These are phyloP conservation scores for Jatropha podagrica DNA, from an alignment of 441 rosid genomes.

Conservation along the genomic window DNA sequence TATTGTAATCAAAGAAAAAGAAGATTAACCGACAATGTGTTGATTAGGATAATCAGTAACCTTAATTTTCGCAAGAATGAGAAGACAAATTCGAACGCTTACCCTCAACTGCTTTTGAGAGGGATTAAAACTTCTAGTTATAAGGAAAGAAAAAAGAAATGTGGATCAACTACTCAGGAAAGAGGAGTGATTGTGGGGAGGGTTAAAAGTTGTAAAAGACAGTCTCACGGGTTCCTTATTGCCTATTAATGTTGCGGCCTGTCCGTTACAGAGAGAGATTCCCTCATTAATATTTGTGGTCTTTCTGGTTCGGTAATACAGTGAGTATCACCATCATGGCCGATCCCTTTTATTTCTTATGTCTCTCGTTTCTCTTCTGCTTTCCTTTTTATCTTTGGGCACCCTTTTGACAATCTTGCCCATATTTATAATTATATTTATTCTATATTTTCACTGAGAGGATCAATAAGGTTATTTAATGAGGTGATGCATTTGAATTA, in stretches of 20 bases:
- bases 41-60: too few species aligned
- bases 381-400: neutral
- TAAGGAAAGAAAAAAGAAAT: too few species aligned
- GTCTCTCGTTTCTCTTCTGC: neutral
- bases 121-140: too few species aligned
- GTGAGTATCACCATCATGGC: slow-evolving; percentile 38
- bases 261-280: slow-evolving; percentile 34
- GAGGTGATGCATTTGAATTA: neutral
- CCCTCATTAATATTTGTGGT: slow-evolving; percentile 35
- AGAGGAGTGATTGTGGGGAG: neutral
- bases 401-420: neutral
- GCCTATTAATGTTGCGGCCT: slow-evolving; percentile 29
- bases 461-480: neutral
- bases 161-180: neutral
- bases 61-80: too few species aligned
- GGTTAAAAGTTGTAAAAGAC: slow-evolving; percentile 2
- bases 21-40: too few species aligned
- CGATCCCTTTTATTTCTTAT: slow-evolving; percentile 1
- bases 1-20: too few species aligned
- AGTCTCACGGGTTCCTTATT: slow-evolving; percentile 12
- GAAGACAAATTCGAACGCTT: too few species aligned
- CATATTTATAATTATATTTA: neutral
- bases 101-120: too few species aligned
- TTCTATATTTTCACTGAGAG: neutral
- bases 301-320: slow-evolving; percentile 19